Evolutionary conservation across 2,329 filamentous ascomycete genomes (phyloP), one percentile per base, ranked within the genome.

Genomic region (Trichothecium sympodiale): DNA sequence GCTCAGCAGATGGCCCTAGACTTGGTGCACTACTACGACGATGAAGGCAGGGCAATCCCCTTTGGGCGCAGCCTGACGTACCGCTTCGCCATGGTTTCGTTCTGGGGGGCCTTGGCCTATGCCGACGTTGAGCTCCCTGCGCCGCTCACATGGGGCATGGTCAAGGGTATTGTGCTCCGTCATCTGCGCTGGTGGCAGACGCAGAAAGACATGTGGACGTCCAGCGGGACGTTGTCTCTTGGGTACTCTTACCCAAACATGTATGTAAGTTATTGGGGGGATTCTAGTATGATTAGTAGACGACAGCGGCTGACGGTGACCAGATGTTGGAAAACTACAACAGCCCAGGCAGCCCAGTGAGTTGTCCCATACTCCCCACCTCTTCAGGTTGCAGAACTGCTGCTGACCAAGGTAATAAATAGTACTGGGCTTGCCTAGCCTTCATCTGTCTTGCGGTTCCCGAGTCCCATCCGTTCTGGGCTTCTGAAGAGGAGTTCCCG

Each of bases 51-150:
- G 17, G 70, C 80, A 2, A 82, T 86, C 35, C 83, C 83, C 0
- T 89, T 86, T 45, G 83, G 83, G 4, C 72, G 83, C 33, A 84
- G 79, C 35, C 70, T 88, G 34, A 83, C 80, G 6, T 89, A 89
- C 53, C 74, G 83, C n/a, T 88, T 86, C 54, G 83, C 81, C 33
- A 87, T 87, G 77, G 77, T 80, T n/a, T 81, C 77, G 1, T 88
- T 88, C 59, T 88, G 83, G 83, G 78, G 80, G 10, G 79, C 82
- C 0, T 59, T 87, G 18, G 83, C 80, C 1, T 86, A 85, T 47
- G 81, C 82, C 4, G 77, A 77, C 44, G 77, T 86, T 34, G 79
- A 85, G 36, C 66, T 86, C 5, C 81, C 82, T 0, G 66, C 65
- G 7, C 81, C 83, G 0, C 60, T 88, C 36, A 81, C 77, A 3